phyloP scores from a whole-genome alignment of 2,329 filamentous ascomycete genomes.

The Botrytis pseudocinerea region DNA sequence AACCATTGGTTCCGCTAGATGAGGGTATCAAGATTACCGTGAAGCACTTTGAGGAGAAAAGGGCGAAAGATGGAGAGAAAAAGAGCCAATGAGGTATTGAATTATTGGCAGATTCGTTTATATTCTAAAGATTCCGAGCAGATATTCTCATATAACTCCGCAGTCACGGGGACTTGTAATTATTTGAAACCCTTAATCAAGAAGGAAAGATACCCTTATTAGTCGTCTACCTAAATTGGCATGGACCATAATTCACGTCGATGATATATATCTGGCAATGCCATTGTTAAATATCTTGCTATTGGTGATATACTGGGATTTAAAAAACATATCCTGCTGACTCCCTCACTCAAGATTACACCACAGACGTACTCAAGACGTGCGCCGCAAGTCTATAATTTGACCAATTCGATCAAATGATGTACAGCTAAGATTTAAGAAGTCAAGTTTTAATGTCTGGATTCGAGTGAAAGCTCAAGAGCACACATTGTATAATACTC shows the following conservation, averaged over 20 bases:
- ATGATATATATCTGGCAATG: not conserved
- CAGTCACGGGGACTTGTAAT: conserved; percentile 6
- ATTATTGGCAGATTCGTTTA: not conserved
- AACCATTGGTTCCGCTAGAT: conserved; percentile 64
- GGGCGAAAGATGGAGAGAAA: conserved; percentile 34
- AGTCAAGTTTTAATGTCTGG: too few species aligned
- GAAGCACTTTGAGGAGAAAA: conserved; percentile 34
- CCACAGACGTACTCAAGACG: not conserved
- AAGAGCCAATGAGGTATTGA: conserved; percentile 27
- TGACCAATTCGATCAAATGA: too few species aligned
- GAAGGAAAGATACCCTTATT: conserved; percentile 1
- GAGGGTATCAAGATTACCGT: conserved; percentile 54
- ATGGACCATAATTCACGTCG: not conserved
- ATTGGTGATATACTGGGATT: not conserved
- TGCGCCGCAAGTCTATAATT: too few species aligned
- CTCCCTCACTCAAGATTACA: not conserved
- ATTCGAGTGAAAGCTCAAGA: too few species aligned
- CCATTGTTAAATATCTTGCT: too few species aligned
- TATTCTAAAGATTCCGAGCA: not conserved
- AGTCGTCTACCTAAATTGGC: not conserved
- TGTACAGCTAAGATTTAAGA: too few species aligned
- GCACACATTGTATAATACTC: too few species aligned
- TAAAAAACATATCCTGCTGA: not conserved
- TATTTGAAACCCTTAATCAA: not conserved
- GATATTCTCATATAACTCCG: not conserved